Base-by-base conservation (phyloP, 2,329 filamentous ascomycete species). In the Pestalotiopsis sp. region DNA sequence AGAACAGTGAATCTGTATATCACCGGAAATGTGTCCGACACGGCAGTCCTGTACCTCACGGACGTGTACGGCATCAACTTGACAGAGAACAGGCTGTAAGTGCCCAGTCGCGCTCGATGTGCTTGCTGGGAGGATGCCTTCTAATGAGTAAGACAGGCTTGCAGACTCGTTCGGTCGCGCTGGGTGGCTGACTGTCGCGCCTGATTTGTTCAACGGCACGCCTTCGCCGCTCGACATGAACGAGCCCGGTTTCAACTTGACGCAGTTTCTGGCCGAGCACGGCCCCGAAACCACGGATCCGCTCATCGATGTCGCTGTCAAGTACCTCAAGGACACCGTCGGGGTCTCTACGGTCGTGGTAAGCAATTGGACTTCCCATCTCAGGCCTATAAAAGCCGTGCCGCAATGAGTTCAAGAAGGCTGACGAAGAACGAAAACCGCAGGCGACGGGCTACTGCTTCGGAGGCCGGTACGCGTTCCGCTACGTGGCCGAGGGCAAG, bases 361-460 rank as follows among this genome's bases (percentile, higher is more conserved):
- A 49, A 41, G 67, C 58, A 25, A 25, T 25, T 25, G 25, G 25
- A 25, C 25, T 25, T 25, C 3, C 25, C 25, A 25, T 25, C 25
- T 25, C 25, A 25, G 25, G 25, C 25, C 25, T 25, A 3, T 2
- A 25, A 25, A 25, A 25, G 25, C 25, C 25, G 25, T 25, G 25
- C 25, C 25, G 25, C 3, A 25, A 25, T 25, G 25, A 25, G 25
- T 25, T 25, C 25, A 25, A 25, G 25, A 25, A 25, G 25, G 25
- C 17, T 27, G 11, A 17, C n/a, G 36, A 13, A 9, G 20, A 14
- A 39, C 13, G 17, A 7, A 25, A 11, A 61, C 57, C n/a, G 12
- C 41, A 69, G 67, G 58, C 83, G 2, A 86, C 87, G 0, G 90
- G 90, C 3, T 92, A 91, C 78, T 92, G 90, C 77, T 91, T 89